Evolutionary conservation across 805 yeast species (phyloP).

Genomic region (Metschnikowia cerradonensis): DNA sequence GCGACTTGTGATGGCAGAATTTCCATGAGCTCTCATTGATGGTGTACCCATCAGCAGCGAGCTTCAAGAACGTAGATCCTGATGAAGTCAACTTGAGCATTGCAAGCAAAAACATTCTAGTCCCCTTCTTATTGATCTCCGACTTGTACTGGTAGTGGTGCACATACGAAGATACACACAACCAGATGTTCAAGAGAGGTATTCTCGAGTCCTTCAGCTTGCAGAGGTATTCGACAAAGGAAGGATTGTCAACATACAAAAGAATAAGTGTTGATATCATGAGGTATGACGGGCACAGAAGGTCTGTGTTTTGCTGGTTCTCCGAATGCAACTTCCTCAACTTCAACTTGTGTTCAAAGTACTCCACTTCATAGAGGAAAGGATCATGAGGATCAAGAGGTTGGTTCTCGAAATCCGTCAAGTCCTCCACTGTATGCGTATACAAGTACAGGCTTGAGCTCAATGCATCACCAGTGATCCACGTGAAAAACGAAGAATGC

Average conservation of each 20-base stretch:
- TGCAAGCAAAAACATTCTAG: slow-evolving; percentile 26
- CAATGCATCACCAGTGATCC: slow-evolving; percentile 17
- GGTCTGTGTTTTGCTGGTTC: neutral
- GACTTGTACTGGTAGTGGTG: slow-evolving; percentile 37
- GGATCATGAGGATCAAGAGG: slow-evolving; percentile 16
- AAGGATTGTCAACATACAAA: slow-evolving; percentile 8
- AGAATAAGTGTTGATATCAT: slow-evolving; percentile 9
- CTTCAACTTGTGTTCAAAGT: slow-evolving; percentile 14
- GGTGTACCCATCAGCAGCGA: slow-evolving; percentile 6
- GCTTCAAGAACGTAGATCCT: neutral
- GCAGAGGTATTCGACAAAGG: slow-evolving; percentile 7
- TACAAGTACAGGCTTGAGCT: slow-evolving; percentile 13
- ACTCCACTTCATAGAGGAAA: slow-evolving; percentile 17
- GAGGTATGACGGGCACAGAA: slow-evolving; percentile 13
- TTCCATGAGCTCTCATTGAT: slow-evolving; percentile 41
- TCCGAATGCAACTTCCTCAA: slow-evolving; percentile 3
- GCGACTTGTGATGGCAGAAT: slow-evolving; percentile 37
- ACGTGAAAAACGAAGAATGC: slow-evolving; percentile 16
- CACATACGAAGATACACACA: slow-evolving; percentile 36
- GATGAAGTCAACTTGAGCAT: slow-evolving; percentile 24
- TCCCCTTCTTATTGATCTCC: slow-evolving; percentile 19
- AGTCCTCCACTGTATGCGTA: slow-evolving; percentile 14
- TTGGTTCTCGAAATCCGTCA: slow-evolving; percentile 17
- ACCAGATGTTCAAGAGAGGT: slow-evolving; percentile 25
- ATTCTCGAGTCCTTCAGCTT: neutral